A percentile compares a stretch with the other conserved stretches of the same genome.
Conservation (phyloP, 2,329 filamentous ascomycete genomes). For the Penicillium sp. region DNA sequence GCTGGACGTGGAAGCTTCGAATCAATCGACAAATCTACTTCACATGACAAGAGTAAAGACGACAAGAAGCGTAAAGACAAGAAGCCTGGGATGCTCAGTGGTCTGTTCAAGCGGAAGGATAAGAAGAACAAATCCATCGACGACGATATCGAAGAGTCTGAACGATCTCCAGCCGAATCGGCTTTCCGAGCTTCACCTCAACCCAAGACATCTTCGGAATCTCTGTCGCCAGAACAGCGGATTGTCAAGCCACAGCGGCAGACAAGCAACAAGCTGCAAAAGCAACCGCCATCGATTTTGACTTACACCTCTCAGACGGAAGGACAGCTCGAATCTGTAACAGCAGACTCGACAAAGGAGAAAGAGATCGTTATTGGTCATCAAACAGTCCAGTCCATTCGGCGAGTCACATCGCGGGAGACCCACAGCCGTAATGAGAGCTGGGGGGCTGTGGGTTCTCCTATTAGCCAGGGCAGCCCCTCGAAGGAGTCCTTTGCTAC, state of each 20-base stretch:
- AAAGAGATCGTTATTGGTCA: conserved; percentile 27
- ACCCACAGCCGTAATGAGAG: conserved; percentile 30
- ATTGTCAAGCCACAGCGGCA: conserved; percentile 56
- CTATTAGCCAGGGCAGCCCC: conserved; percentile 27
- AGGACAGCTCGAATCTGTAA: background rate
- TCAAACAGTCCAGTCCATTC: conserved; percentile 37
- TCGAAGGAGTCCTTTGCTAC: conserved; percentile 31
- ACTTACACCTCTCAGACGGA: conserved; percentile 29
- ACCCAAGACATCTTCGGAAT: conserved; percentile 51
- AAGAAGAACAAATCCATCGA: conserved; percentile 59
- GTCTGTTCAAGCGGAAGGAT: conserved; percentile 68
- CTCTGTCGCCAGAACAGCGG: conserved; percentile 43
- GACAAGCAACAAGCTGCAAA: conserved; percentile 69
- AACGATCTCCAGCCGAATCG: conserved; percentile 66
- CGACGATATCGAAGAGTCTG: conserved; percentile 52
- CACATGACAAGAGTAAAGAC: conserved; percentile 68
- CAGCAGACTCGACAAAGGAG: conserved; percentile 30
- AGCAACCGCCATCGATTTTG: conserved; percentile 58
- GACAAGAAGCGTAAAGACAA: conserved; percentile 75
- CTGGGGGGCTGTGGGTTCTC: conserved; percentile 26
- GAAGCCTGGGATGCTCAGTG: conserved; percentile 72
- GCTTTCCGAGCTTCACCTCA: conserved; percentile 48
- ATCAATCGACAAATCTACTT: conserved; percentile 69
- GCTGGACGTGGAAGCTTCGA: conserved; percentile 70
- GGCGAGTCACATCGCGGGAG: conserved; percentile 40